These are phyloP conservation scores for Pseudocercospora pini-densiflorae DNA, from an alignment of 2,329 filamentous ascomycete species.

Conservation along the genomic window DNA sequence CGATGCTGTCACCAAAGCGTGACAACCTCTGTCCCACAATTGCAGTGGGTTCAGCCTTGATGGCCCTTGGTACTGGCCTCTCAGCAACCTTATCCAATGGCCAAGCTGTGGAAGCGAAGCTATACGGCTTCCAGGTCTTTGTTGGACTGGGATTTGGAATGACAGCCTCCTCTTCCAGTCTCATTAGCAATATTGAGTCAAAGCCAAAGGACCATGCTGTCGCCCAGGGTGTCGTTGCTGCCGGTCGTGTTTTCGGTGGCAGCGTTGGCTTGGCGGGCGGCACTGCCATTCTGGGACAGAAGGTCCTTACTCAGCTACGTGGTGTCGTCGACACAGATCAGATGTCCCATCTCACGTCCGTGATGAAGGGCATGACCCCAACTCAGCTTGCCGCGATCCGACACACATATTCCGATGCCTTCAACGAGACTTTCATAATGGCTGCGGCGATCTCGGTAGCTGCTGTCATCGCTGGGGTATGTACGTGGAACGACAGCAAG, in stretches of 20 bases:
- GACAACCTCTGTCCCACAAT: constrained; percentile 22
- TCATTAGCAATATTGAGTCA: constrained; percentile 9
- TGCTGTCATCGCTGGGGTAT: not conserved
- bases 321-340: not conserved
- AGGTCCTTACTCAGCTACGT: not conserved
- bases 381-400: constrained; percentile 50
- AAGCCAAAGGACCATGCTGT: constrained; percentile 16
- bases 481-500: constrained; percentile 1
- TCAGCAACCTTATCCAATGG: constrained; percentile 18
- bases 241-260: constrained; percentile 11
- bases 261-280: constrained; percentile 5
- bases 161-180: constrained; percentile 13
- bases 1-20: constrained; percentile 11
- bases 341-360: not conserved
- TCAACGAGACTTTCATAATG: constrained; percentile 1
- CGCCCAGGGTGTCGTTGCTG: constrained; percentile 9
- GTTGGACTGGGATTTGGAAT: constrained; percentile 30
- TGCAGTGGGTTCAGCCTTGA: constrained; percentile 17
- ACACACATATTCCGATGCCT: constrained; percentile 54
- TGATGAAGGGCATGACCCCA: constrained; percentile 3
- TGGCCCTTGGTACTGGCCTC: constrained; percentile 27
- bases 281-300: constrained; percentile 4
- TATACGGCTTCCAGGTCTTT: constrained; percentile 30
- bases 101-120: not conserved
- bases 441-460: not conserved